These are phyloP conservation scores for Diplocarpon rosae DNA, from an alignment of 2,329 filamentous ascomycete genomes.

Conservation along the genomic window DNA sequence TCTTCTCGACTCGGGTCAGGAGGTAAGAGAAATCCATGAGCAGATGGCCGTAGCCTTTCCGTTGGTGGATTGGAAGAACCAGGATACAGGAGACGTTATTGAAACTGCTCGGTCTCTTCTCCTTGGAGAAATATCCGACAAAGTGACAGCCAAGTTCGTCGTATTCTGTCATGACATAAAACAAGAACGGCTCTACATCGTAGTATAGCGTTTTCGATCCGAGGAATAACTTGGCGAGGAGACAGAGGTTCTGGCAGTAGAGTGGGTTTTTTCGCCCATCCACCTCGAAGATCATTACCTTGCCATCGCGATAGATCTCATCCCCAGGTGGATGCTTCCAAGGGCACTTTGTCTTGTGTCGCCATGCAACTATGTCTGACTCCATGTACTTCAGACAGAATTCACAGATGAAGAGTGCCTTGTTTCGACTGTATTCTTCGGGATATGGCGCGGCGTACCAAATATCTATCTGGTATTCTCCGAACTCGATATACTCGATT, in stretches of 20 bases:
- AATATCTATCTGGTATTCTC: conserved; percentile 94
- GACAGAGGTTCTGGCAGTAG: conserved; percentile 96
- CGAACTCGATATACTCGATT: conserved; percentile 98
- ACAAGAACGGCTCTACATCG: conserved; percentile 92
- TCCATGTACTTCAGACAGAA: conserved; percentile 99
- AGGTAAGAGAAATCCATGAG: conserved; percentile 98
- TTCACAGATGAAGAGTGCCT: conserved; percentile 96
- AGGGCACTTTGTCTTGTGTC: conserved; percentile 93
- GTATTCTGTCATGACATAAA: conserved; percentile 94
- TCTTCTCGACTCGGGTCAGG: conserved; percentile 81
- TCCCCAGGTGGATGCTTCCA: conserved; percentile 95
- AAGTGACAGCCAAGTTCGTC: conserved; percentile 90
- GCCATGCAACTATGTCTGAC: conserved; percentile 95
- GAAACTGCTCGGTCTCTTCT: conserved; percentile 85
- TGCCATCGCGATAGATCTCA: conserved; percentile 88
- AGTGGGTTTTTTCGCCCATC: conserved; percentile 94
- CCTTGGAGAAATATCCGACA: conserved; percentile 98
- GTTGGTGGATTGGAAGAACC: conserved; percentile 89
- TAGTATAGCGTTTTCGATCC: conserved; percentile 98
- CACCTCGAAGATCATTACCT: conserved; percentile 93
- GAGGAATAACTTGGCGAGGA: conserved; percentile 93
- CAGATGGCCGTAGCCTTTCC: conserved; percentile 92
- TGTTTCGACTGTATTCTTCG: conserved; percentile 94
- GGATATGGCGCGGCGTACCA: conserved; percentile 98
- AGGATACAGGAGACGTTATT: conserved; percentile 98